These are phyloP conservation scores for Fennellomyces sp. DNA, from an alignment of 371 early-diverging fungal genomes.

Conservation along the genomic window DNA sequence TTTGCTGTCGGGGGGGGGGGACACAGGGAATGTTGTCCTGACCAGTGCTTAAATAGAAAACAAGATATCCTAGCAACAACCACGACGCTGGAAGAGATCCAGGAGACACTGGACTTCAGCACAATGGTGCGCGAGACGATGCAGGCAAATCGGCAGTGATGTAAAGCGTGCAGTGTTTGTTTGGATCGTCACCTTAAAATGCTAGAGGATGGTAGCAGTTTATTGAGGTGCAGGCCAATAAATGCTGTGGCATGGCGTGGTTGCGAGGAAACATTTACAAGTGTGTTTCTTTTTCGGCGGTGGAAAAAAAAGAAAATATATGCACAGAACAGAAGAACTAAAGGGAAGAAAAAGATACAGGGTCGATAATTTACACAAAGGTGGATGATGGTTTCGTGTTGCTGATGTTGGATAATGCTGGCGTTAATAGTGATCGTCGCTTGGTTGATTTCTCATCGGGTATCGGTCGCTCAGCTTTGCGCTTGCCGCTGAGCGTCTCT, in stretches of 20 bases:
- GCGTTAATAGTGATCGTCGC: neutral
- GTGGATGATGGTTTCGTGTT: neutral
- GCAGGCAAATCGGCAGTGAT: neutral
- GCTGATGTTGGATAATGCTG: neutral
- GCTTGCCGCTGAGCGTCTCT: neutral
- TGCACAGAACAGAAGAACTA: neutral
- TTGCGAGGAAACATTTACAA: too few relatives aligned
- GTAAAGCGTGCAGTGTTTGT: too few relatives aligned
- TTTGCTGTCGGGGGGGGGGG: neutral
- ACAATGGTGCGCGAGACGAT: neutral
- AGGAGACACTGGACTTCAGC: neutral
- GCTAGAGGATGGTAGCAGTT: too few relatives aligned
- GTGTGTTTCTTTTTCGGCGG: neutral
- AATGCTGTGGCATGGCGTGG: too few relatives aligned
- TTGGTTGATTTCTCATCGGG: neutral
- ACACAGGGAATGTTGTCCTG: neutral
- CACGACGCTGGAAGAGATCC: constrained; percentile 9
- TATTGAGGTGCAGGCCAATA: too few relatives aligned
- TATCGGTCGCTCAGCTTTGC: neutral
- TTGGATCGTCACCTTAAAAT: too few relatives aligned
- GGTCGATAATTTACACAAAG: neutral
- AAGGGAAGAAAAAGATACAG: neutral
- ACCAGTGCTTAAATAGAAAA: constrained; percentile 2
- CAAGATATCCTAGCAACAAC: constrained; percentile 10
- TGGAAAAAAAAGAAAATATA: neutral